Evolutionary conservation across 2,329 filamentous ascomycete genomes (phyloP).

Genomic region (Aspergillus novofumigatus): DNA sequence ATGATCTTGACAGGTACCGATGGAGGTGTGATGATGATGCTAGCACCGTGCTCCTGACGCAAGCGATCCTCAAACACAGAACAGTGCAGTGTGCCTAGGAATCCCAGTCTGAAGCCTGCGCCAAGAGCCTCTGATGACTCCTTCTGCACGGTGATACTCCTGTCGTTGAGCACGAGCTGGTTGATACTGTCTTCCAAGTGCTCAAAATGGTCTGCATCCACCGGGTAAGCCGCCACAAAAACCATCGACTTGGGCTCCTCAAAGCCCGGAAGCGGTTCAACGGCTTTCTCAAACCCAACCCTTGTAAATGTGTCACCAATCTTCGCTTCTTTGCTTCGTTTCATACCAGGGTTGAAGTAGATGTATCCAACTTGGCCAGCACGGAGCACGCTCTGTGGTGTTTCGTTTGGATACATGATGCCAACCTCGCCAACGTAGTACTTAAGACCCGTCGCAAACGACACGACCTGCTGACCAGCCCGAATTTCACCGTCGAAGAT

Average conservation of each 20-base stretch:
- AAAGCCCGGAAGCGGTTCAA: slow-evolving; percentile 83
- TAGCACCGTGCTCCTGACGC: slow-evolving; percentile 88
- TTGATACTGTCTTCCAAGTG: slow-evolving; percentile 91
- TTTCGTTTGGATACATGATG: slow-evolving; percentile 89
- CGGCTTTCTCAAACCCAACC: slow-evolving; percentile 68
- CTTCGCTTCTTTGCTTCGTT: slow-evolving; percentile 90
- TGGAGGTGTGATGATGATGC: slow-evolving; percentile 94
- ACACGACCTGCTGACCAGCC: slow-evolving; percentile 80
- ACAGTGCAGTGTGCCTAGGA: slow-evolving; percentile 93
- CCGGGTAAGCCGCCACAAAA: slow-evolving; percentile 93
- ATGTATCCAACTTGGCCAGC: slow-evolving; percentile 96
- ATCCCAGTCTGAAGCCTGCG: slow-evolving; percentile 89
- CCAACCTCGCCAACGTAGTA: slow-evolving; percentile 96
- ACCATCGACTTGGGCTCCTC: slow-evolving; percentile 99
- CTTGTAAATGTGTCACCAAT: slow-evolving; percentile 93
- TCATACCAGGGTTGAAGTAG: slow-evolving; percentile 98
- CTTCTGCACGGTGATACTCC: slow-evolving; percentile 89
- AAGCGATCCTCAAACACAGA: slow-evolving; percentile 98
- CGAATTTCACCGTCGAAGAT: slow-evolving; percentile 83
- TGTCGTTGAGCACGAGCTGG: slow-evolving; percentile 89
- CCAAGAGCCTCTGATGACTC: slow-evolving; percentile 92
- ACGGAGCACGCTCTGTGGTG: slow-evolving; percentile 71
- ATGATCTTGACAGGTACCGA: slow-evolving; percentile 87
- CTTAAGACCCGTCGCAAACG: slow-evolving; percentile 80
- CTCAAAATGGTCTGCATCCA: slow-evolving; percentile 80